A percentile compares a stretch with the other conserved stretches of the same genome.
phyloP scores from a whole-genome alignment of 768 basidiomycete genomes.

The Phanerochaete sordida region DNA sequence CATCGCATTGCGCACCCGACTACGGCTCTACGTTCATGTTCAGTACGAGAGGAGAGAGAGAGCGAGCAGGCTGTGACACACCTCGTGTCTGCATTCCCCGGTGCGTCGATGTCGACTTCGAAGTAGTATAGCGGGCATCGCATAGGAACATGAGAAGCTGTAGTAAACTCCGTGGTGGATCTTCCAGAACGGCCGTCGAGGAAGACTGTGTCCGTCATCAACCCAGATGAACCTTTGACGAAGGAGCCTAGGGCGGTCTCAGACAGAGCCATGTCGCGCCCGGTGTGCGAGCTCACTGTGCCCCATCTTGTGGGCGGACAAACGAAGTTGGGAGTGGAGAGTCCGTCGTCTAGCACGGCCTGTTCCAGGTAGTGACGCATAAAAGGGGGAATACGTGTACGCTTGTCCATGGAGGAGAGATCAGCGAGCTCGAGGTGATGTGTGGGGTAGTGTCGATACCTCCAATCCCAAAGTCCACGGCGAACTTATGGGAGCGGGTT shows the following conservation, averaged over 20 bases:
- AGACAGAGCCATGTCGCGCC: background rate
- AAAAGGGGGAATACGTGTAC: background rate
- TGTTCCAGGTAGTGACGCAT: background rate
- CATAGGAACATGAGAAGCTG: background rate
- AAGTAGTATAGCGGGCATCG: background rate
- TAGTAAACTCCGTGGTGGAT: background rate
- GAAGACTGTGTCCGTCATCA: background rate
- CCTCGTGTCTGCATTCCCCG: background rate
- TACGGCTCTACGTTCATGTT: too few relatives aligned
- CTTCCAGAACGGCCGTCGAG: background rate
- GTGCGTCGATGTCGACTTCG: background rate
- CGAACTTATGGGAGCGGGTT: too few relatives aligned
- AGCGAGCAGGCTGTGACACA: background rate
- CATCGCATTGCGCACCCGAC: too few relatives aligned
- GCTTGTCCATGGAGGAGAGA: background rate
- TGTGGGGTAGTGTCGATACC: background rate
- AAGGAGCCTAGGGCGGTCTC: background rate
- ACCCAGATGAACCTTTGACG: background rate
- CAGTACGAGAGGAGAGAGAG: too few relatives aligned
- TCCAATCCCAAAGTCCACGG: too few relatives aligned
- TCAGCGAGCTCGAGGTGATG: background rate
- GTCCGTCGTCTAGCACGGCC: background rate
- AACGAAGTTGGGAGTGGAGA: background rate
- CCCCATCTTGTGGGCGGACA: background rate
- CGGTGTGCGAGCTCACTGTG: background rate